Evolutionary conservation across 176 grass and related monocot genomes (phyloP).

Genomic region (Zea luxurians): DNA sequence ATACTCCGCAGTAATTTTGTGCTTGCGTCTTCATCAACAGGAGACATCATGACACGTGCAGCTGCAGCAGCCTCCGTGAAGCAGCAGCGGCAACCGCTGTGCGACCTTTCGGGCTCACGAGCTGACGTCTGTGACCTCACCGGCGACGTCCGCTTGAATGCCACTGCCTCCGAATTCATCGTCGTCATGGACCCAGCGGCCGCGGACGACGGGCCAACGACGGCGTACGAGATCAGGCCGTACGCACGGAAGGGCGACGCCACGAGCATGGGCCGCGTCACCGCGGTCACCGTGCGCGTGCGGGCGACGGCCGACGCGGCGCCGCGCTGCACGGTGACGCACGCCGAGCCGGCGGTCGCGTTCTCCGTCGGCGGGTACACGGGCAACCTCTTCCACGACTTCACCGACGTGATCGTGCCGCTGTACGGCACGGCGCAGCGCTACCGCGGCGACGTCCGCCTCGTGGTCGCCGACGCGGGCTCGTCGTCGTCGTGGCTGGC

Average conservation of each 20-base stretch:
- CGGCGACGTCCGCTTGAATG: conserved; percentile 75
- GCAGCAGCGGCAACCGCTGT: conserved; percentile 27
- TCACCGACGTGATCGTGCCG: conserved; percentile 81
- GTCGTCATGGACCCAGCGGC: neutral
- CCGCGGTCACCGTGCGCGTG: conserved; percentile 56
- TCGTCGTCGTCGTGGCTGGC: conserved; percentile 48
- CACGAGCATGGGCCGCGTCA: conserved; percentile 46
- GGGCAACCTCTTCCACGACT: conserved; percentile 98
- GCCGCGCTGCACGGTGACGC: conserved; percentile 48
- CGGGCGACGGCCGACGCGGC: neutral
- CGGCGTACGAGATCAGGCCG: conserved; percentile 51
- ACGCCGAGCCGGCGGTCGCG: conserved; percentile 49
- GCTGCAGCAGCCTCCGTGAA: neutral
- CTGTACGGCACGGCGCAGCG: conserved; percentile 56
- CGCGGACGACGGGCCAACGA: neutral
- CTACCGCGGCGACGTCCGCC: conserved; percentile 55
- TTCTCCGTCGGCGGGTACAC: conserved; percentile 87
- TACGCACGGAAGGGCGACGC: conserved; percentile 84
- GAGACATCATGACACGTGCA: neutral
- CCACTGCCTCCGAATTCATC: conserved; percentile 53
- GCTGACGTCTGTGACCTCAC: conserved; percentile 61
- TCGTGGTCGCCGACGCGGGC: conserved; percentile 51
- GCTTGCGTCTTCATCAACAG: neutral
- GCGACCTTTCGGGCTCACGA: conserved; percentile 68
- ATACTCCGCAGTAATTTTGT: neutral